Conservation (phyloP, 176 grass and related monocot species). For the Ampelocalamus luodianensis region DNA sequence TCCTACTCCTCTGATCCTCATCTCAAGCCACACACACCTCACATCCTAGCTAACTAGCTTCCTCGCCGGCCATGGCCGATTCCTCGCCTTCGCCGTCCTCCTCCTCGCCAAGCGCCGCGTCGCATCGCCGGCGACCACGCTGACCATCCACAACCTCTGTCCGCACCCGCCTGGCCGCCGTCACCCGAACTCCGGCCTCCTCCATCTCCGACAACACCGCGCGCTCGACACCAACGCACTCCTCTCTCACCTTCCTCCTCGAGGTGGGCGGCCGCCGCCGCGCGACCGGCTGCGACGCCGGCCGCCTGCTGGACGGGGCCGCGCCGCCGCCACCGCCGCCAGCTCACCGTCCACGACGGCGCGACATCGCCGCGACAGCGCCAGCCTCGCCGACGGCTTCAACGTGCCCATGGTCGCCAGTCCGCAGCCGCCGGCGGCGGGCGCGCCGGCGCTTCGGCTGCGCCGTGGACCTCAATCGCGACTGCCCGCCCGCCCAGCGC, state of each 20-base stretch:
- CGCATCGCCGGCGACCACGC: constrained; percentile 33
- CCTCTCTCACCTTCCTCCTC: constrained; percentile 42
- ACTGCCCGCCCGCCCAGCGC: constrained; percentile 37
- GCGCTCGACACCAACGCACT: constrained; percentile 43
- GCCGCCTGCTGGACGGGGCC: too few species aligned
- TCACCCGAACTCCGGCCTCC: constrained; percentile 50
- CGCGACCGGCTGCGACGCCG: constrained; percentile 55
- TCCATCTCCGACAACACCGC: constrained; percentile 63
- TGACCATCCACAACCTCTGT: constrained; percentile 60
- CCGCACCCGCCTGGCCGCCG: constrained; percentile 50
- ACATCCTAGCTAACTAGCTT: neutral
- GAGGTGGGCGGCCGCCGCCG: constrained; percentile 46
- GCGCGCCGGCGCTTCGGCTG: constrained; percentile 44
- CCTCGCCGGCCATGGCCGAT: constrained; percentile 8
- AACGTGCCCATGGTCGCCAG: constrained; percentile 56
- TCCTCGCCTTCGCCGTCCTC: neutral
- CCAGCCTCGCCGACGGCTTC: constrained; percentile 63
- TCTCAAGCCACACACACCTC: neutral
- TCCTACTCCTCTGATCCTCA: neutral
- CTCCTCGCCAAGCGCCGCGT: neutral
- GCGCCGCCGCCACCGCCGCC: too few species aligned
- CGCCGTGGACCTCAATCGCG: constrained; percentile 48
- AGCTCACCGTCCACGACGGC: constrained; percentile 47
- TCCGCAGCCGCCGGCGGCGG: constrained; percentile 26
- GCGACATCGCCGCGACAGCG: constrained; percentile 47